A percentile compares a stretch with the other conserved stretches of the same genome.
Conservation (phyloP, 345 rosid genomes). For the Erodium maritimum region DNA sequence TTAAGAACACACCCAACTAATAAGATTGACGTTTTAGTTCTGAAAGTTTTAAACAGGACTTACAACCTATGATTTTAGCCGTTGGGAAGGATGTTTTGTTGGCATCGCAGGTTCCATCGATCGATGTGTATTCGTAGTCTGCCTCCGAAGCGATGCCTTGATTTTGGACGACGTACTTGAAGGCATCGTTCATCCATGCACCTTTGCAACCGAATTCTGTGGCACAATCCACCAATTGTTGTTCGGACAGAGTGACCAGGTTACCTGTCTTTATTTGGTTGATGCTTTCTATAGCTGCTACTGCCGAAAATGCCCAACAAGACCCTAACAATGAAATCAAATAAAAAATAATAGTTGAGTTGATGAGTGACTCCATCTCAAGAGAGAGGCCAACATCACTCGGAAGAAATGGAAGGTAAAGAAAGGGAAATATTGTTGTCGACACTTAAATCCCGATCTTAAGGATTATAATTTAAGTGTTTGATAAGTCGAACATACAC, state of each 20-base stretch:
- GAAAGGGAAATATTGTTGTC: no score
- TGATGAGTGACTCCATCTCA: no score
- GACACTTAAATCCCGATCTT: no score
- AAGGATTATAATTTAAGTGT: no score
- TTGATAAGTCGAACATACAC: no score
- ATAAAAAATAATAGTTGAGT: no score
- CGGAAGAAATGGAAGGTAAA: no score
- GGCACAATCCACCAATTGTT: background rate
- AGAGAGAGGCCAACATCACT: no score
- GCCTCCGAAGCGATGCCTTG: constrained; percentile 18
- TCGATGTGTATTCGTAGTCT: constrained; percentile 13
- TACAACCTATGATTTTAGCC: constrained; percentile 3
- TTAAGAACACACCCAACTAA: no score
- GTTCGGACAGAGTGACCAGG: background rate
- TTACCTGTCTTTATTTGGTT: constrained; percentile 14
- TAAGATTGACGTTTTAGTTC: no score
- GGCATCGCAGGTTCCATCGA: constrained; percentile 8
- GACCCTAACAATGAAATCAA: no score
- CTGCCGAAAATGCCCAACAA: constrained; percentile 30
- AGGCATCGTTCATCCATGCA: constrained; percentile 20
- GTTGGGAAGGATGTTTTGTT: constrained; percentile 1
- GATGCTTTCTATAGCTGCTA: constrained; percentile 24
- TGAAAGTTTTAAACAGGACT: constrained; percentile 9
- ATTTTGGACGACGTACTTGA: constrained; percentile 4
- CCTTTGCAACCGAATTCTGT: constrained; percentile 16